Percentiles rank a stretch among this genome's conserved stretches.
Conservation (phyloP, 495 filamentous ascomycete species). For the Penicillium ucsense region DNA sequence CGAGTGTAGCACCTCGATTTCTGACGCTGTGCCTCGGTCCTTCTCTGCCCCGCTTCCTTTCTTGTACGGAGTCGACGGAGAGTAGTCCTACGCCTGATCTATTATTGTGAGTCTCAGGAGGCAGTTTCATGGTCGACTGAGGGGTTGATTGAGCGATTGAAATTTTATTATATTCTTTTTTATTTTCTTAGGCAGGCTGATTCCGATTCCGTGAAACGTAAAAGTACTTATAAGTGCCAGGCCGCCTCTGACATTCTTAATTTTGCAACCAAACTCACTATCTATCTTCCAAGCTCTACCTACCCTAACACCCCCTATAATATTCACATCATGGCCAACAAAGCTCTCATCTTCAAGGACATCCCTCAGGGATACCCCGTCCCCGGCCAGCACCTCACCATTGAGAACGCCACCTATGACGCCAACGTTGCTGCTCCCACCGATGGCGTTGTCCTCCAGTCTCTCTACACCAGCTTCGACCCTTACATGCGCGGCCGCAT, state of each 20-base stretch:
- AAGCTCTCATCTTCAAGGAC: conserved; percentile 69
- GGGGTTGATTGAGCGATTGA: no score
- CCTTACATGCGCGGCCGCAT: conserved; percentile 77
- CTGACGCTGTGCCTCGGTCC: conserved; percentile 8
- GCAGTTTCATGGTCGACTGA: no score
- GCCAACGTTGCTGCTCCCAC: conserved; percentile 49
- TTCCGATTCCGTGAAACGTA: background rate
- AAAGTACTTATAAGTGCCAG: conserved; percentile 1
- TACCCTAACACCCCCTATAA: background rate
- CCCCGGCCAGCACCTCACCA: conserved; percentile 58
- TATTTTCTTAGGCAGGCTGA: no score
- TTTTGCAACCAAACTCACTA: background rate
- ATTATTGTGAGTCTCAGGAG: no score
- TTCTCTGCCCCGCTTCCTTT: conserved; percentile 11
- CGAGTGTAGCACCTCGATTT: background rate
- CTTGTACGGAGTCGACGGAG: background rate
- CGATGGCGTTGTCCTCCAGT: conserved; percentile 62
- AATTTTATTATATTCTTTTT: no score
- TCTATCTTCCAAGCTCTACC: background rate
- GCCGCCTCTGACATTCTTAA: background rate
- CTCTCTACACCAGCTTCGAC: conserved; percentile 74
- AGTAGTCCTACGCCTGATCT: no score
- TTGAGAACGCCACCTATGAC: conserved; percentile 62
- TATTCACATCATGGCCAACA: conserved; percentile 45
- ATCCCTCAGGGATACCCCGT: conserved; percentile 61